phyloP scores from a whole-genome alignment of 208 protist species.

The Leishmania major region DNA sequence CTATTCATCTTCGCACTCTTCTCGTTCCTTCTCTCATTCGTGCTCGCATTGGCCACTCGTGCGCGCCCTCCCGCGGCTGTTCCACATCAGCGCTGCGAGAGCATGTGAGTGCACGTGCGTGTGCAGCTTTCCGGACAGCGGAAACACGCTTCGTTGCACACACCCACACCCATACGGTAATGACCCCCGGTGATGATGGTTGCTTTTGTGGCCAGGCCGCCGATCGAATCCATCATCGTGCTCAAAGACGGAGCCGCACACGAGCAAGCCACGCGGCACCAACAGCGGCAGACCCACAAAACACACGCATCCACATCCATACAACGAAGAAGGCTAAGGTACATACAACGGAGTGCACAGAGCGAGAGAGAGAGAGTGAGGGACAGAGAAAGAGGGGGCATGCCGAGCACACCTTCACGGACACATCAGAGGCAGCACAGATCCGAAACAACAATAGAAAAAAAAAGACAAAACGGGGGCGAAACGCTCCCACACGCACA shows the following conservation, averaged over 20 bases:
- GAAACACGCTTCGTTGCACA: not conserved
- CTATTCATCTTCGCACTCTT: not conserved
- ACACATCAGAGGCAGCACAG: not conserved
- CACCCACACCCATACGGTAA: not conserved
- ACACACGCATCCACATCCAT: too few relatives aligned
- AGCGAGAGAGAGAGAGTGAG: not conserved
- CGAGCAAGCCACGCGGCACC: not conserved
- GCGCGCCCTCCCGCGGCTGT: too few relatives aligned
- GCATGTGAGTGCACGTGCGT: too few relatives aligned
- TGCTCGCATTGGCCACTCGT: not conserved
- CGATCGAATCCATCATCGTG: not conserved
- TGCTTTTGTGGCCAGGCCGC: not conserved
- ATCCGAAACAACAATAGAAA: not conserved
- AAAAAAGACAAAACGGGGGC: not conserved
- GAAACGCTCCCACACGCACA: not conserved
- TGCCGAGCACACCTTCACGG: not conserved
- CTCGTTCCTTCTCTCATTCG: not conserved
- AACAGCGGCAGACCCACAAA: not conserved
- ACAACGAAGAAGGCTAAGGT: not conserved
- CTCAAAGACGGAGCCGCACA: not conserved
- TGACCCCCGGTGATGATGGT: not conserved
- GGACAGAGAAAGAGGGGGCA: not conserved
- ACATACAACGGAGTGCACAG: not conserved
- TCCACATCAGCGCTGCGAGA: too few relatives aligned
- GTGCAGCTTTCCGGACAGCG: not conserved